These are phyloP conservation scores for Turritis glabra DNA, from an alignment of 345 rosid species.

Conservation along the genomic window DNA sequence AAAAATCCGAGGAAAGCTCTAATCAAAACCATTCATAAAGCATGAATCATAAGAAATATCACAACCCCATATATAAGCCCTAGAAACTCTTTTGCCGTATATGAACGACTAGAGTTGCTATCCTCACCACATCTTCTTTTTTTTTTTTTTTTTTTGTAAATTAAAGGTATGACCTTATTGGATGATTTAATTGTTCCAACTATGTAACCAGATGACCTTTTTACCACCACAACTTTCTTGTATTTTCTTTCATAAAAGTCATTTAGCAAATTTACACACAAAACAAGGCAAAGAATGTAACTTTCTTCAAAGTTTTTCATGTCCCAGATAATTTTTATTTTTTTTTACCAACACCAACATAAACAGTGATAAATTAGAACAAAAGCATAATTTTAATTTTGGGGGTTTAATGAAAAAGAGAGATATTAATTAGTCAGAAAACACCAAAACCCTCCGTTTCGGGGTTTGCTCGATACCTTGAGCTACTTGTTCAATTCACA, in stretches of 20 bases:
- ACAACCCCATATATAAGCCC: no score
- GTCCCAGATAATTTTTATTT: background rate
- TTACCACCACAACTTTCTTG: background rate
- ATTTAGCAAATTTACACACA: background rate
- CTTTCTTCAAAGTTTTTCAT: no score
- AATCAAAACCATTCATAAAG: background rate
- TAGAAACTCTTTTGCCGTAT: no score
- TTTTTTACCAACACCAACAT: background rate
- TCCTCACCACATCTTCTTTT: no score
- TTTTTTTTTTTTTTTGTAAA: no score
- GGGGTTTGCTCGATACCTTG: slow-evolving; percentile 6
- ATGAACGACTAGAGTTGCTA: no score
- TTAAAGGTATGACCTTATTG: no score
- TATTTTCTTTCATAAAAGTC: no score
- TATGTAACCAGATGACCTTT: no score
- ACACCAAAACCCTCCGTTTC: slow-evolving; percentile 37
- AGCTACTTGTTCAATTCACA: slow-evolving; percentile 17
- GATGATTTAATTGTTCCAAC: no score
- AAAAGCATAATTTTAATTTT: background rate
- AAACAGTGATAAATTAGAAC: background rate
- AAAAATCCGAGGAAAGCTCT: background rate
- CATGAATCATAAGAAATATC: no score
- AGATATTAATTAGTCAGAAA: slow-evolving; percentile 35
- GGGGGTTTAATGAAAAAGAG: background rate
- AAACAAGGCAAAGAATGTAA: background rate